A percentile compares a stretch with the other conserved stretches of the same genome.
Evolutionary conservation across 768 basidiomycete genomes (phyloP).

Genomic region (Gloeostereum incarnatum): DNA sequence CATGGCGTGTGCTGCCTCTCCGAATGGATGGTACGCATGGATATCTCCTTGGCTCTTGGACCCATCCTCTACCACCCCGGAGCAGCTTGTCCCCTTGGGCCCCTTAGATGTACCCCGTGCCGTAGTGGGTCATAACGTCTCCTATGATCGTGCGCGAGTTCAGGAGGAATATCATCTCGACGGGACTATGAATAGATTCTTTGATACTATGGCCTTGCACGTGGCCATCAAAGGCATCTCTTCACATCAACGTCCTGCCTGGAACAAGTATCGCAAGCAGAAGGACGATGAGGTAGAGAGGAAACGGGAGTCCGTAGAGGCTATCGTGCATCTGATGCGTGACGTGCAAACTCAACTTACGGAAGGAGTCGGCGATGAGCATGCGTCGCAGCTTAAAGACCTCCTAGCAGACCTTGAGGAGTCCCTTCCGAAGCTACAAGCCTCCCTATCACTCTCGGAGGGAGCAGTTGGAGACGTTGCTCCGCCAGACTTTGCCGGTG

Average conservation of each 20-base stretch:
- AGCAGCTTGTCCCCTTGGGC: constrained; percentile 74
- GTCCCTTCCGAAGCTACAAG: constrained; percentile 18
- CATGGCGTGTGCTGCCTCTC: constrained; percentile 82
- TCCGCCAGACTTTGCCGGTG: constrained; percentile 15
- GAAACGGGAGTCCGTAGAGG: constrained; percentile 55
- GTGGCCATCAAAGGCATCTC: constrained; percentile 92
- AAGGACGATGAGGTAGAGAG: constrained; percentile 47
- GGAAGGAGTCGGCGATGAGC: constrained; percentile 34
- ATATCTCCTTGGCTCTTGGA: constrained; percentile 88
- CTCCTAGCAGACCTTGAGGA: constrained; percentile 29
- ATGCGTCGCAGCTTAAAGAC: constrained; percentile 29
- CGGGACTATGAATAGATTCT: constrained; percentile 64
- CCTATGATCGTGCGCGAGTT: constrained; percentile 83
- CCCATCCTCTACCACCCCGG: constrained; percentile 37
- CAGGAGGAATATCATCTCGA: constrained; percentile 72
- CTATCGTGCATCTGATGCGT: constrained; percentile 31
- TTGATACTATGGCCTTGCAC: constrained; percentile 95
- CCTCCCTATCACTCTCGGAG: constrained; percentile 3
- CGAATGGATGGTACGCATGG: constrained; percentile 91
- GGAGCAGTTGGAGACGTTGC: constrained; percentile 3
- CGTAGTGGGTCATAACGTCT: constrained; percentile 91
- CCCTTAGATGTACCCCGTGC: constrained; percentile 42
- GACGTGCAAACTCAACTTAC: constrained; percentile 38
- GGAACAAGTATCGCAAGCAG: constrained; percentile 78
- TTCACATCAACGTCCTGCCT: constrained; percentile 87